These are phyloP conservation scores for Periconia digitata DNA, from an alignment of 2,329 filamentous ascomycete species.

Conservation along the genomic window DNA sequence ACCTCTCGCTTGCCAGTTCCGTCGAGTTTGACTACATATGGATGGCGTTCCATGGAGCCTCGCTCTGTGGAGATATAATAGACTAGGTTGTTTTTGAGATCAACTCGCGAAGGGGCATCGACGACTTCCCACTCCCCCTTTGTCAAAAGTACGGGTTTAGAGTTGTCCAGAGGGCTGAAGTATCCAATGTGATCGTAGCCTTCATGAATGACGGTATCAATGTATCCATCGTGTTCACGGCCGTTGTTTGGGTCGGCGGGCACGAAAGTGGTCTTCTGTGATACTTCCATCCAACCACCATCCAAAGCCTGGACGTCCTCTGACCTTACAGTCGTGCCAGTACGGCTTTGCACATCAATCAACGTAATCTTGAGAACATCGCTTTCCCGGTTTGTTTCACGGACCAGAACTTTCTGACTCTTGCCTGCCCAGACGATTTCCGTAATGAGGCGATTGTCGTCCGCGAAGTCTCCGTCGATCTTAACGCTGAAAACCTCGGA, in stretches of 20 bases:
- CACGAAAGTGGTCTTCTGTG: conserved; percentile 80
- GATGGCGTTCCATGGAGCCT: conserved; percentile 83
- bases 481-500: conserved; percentile 78
- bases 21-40: conserved; percentile 86
- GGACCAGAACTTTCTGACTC: conserved; percentile 75
- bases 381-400: conserved; percentile 92
- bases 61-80: conserved; percentile 90
- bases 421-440: conserved; percentile 86
- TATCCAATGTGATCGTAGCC: conserved; percentile 91
- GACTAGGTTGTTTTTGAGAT: conserved; percentile 80
- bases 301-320: conserved; percentile 83
- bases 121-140: conserved; percentile 92
- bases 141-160: conserved; percentile 82
- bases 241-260: conserved; percentile 79
- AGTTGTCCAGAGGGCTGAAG: conserved; percentile 83
- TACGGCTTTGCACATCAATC: conserved; percentile 73
- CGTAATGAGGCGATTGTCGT: conserved; percentile 85
- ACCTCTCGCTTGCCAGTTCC: conserved; percentile 72
- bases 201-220: conserved; percentile 85
- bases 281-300: conserved; percentile 96
- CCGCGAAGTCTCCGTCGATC: conserved; percentile 73
- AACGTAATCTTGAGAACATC: conserved; percentile 86
- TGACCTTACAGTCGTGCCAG: conserved; percentile 76
- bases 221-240: conserved; percentile 81
- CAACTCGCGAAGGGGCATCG: conserved; percentile 78